phyloP scores from a whole-genome alignment of 306 rosid species.

The Abrus precatorius region DNA sequence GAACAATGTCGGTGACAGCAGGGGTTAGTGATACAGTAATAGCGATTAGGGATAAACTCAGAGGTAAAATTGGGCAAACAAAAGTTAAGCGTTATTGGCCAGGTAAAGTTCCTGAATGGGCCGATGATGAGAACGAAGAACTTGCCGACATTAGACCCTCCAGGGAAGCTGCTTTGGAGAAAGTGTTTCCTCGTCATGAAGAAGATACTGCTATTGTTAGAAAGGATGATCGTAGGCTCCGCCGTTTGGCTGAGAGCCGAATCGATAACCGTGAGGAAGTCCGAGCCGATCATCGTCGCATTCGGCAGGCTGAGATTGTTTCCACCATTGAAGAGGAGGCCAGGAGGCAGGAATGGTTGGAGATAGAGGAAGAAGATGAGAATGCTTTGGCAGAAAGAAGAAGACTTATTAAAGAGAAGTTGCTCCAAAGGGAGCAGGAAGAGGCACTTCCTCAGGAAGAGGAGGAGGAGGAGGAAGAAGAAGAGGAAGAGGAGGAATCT shows the following conservation, averaged over 20 bases:
- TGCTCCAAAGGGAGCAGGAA: conserved; percentile 87
- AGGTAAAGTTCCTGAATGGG: conserved; percentile 97
- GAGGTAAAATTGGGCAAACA: conserved; percentile 95
- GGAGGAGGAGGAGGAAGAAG: conserved; percentile 80
- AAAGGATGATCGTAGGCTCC: conserved; percentile 85
- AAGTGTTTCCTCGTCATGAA: conserved; percentile 71
- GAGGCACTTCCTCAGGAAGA: conserved; percentile 80
- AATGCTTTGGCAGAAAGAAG: conserved; percentile 88
- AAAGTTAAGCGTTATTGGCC: conserved; percentile 97
- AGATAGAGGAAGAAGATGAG: conserved; percentile 80
- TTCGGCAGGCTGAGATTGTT: conserved; percentile 93
- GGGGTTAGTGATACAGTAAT: conserved; percentile 93
- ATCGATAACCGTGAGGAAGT: conserved; percentile 90
- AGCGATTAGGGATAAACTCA: conserved; percentile 88
- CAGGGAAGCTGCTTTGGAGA: conserved; percentile 72
- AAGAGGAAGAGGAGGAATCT: conserved; percentile 82
- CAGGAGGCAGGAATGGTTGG: conserved; percentile 86
- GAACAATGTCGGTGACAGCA: conserved; percentile 91
- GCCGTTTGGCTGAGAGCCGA: conserved; percentile 81
- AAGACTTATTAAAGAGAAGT: conserved; percentile 71
- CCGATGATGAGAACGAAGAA: conserved; percentile 77
- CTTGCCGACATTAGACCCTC: conserved; percentile 63
- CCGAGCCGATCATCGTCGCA: conserved; percentile 91
- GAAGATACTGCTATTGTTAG: conserved; percentile 62
- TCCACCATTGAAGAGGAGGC: conserved; percentile 91